A percentile compares a stretch with the other conserved stretches of the same genome.
phyloP scores from a whole-genome alignment of 1,284 basidiomycete species.

The Amylostereum areolatum region DNA sequence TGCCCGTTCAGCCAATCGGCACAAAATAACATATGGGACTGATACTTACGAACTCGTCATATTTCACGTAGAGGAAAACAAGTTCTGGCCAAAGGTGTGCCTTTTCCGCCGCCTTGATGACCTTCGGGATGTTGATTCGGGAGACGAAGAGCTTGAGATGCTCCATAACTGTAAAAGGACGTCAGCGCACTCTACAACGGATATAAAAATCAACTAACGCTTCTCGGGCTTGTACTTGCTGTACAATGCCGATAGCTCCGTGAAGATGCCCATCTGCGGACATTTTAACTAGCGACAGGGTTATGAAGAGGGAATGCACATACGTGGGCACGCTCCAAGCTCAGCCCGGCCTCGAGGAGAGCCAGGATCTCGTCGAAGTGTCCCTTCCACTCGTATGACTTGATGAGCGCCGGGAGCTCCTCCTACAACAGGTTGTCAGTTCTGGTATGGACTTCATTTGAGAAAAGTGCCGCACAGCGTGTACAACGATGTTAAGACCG shows the following conservation, averaged over 20 bases:
- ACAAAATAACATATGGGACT: not conserved
- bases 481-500: slow-evolving; percentile 93
- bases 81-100: slow-evolving; percentile 99
- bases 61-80: slow-evolving; percentile 97
- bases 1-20: slow-evolving; percentile 5
- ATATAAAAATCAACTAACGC: slow-evolving; percentile 42
- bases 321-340: slow-evolving; percentile 93
- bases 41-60: slow-evolving; percentile 83
- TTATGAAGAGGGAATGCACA: slow-evolving; percentile 22
- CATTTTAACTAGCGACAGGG: slow-evolving; percentile 3
- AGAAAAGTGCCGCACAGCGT: slow-evolving; percentile 54
- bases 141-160: slow-evolving; percentile 97
- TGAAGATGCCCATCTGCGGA: slow-evolving; percentile 82
- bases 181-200: not conserved
- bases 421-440: slow-evolving; percentile 68
- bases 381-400: slow-evolving; percentile 87
- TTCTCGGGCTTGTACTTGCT: slow-evolving; percentile 97
- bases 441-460: no score
- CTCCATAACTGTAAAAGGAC: slow-evolving; percentile 80
- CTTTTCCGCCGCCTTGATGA: slow-evolving; percentile 91
- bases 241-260: slow-evolving; percentile 90
- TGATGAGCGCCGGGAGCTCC: slow-evolving; percentile 80
- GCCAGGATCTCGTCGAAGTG: slow-evolving; percentile 93
- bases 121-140: slow-evolving; percentile 93
- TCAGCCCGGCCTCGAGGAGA: slow-evolving; percentile 91